Base-by-base conservation (phyloP, 352 stramenopile species). In the Globisporangium nagaii region DNA sequence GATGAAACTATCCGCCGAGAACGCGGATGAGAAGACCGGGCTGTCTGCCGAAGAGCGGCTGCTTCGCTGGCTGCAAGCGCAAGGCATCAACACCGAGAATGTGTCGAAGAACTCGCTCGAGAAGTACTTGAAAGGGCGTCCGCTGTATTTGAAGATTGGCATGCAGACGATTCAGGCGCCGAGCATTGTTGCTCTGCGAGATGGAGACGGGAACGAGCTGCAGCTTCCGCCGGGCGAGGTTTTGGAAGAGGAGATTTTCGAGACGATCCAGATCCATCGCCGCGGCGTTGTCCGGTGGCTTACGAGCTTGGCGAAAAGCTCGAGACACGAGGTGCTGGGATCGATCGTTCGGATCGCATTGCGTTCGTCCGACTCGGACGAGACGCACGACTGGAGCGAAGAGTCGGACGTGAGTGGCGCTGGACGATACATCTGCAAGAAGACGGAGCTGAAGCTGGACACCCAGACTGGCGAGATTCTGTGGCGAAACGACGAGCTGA, bases 401-500 rank as follows among this genome's bases (percentile, higher is more conserved):
- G 82, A 79, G 24, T 46, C 58, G 8, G 62, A 68, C 27, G 64
- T 87, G 3, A 68, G 69, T 36, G 71, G 84, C 30, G 56, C 65
- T 17, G 87, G 87, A 36, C 73, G 86, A 48, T 96, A 84, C 46
- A 63, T 63, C 12, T 95, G 86, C 46, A 57, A 52, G 30, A 76
- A 78, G 46, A 88, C 89, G 28, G 83, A 96, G 43, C 63, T 96
- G 43, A 94, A 93, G 50, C 43, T 96, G 8, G 84, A 96, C 50
- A 75, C 81, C 1, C 86, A 96, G 58, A 93, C 81, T 2, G 86
- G 82, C 25, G 84, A 96, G 47, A 93, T 96, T 59, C 55, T 96
- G 45, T 96, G 87, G 87, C 78, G 87, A 56, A 96, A 96, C 53
- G 87, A 96, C 45, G 87, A 95, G 53, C 62, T 96, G 4, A 95